These are phyloP conservation scores for Cladosporium sp. DNA, from an alignment of 2,329 filamentous ascomycete species.

Conservation along the genomic window DNA sequence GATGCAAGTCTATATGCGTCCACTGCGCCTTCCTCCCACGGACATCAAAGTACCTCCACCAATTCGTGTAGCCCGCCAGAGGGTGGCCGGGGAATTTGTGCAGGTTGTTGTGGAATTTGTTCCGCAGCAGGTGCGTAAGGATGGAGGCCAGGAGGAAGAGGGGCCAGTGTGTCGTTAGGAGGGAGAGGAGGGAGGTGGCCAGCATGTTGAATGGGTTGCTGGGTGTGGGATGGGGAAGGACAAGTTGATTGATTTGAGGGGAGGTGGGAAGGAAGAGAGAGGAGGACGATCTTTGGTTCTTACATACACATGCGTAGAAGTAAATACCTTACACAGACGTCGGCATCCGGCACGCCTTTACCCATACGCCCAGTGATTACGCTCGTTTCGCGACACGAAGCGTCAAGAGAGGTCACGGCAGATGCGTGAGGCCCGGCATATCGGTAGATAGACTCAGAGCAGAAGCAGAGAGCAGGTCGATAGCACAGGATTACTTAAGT, in stretches of 20 bases:
- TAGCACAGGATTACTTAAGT: too few species aligned
- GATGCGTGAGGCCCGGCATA: background rate
- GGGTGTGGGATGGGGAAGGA: constrained; percentile 1
- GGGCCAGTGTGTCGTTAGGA: constrained; percentile 39
- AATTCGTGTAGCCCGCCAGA: constrained; percentile 64
- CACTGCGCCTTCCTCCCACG: constrained; percentile 60
- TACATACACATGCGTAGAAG: too few species aligned
- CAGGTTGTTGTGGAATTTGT: constrained; percentile 53
- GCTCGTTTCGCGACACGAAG: too few species aligned
- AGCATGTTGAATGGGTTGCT: constrained; percentile 26
- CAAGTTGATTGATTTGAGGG: background rate
- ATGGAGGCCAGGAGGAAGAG: constrained; percentile 30
- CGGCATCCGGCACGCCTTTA: constrained; percentile 8
- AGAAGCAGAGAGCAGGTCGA: too few species aligned
- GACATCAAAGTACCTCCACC: constrained; percentile 72
- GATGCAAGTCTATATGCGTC: constrained; percentile 65
- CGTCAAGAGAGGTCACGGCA: constrained; percentile 10
- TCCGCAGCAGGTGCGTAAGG: constrained; percentile 36
- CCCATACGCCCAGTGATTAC: too few species aligned
- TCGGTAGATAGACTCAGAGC: too few species aligned
- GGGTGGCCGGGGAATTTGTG: constrained; percentile 70
- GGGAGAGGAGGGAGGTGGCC: constrained; percentile 23
- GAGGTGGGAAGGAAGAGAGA: background rate
- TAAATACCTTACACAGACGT: too few species aligned
- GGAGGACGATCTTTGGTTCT: too few species aligned